These are phyloP conservation scores for Lentinula sp. DNA, from an alignment of 768 basidiomycete species.

Conservation along the genomic window DNA sequence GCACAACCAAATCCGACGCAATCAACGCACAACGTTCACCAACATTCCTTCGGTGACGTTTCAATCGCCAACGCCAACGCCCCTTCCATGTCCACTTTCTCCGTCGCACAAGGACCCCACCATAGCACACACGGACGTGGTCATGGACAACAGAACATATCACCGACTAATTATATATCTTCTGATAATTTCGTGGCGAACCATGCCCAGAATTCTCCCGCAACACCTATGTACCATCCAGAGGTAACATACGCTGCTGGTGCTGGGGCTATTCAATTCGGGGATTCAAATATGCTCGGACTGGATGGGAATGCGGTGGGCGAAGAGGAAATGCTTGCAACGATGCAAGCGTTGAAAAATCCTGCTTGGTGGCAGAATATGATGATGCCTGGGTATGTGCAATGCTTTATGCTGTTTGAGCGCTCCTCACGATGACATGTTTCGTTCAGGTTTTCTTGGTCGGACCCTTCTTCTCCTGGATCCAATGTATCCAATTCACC, in stretches of 20 bases:
- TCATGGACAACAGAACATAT: background rate
- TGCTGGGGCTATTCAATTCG: constrained; percentile 35
- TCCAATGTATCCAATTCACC: background rate
- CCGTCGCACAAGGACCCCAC: constrained; percentile 16
- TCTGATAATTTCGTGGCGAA: constrained; percentile 8
- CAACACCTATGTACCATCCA: constrained; percentile 37
- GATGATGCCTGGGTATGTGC: constrained; percentile 77
- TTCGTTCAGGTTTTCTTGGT: constrained; percentile 23
- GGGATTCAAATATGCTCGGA: constrained; percentile 29
- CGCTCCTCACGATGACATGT: constrained; percentile 8
- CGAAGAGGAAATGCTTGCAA: constrained; percentile 57
- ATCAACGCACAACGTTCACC: background rate
- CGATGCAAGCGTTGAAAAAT: constrained; percentile 69
- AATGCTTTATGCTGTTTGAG: background rate
- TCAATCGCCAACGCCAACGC: constrained; percentile 8
- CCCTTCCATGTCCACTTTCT: constrained; percentile 21
- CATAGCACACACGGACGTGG: background rate
- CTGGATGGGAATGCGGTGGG: constrained; percentile 18
- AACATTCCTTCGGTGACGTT: constrained; percentile 10
- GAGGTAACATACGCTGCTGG: constrained; percentile 41
- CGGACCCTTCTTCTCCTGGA: constrained; percentile 20
- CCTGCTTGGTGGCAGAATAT: constrained; percentile 71
- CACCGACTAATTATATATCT: background rate
- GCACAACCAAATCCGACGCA: constrained; percentile 39
- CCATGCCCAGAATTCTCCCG: constrained; percentile 14